These are phyloP conservation scores for Fusarium oligoseptatum DNA, from an alignment of 2,329 filamentous ascomycete species.

Conservation along the genomic window DNA sequence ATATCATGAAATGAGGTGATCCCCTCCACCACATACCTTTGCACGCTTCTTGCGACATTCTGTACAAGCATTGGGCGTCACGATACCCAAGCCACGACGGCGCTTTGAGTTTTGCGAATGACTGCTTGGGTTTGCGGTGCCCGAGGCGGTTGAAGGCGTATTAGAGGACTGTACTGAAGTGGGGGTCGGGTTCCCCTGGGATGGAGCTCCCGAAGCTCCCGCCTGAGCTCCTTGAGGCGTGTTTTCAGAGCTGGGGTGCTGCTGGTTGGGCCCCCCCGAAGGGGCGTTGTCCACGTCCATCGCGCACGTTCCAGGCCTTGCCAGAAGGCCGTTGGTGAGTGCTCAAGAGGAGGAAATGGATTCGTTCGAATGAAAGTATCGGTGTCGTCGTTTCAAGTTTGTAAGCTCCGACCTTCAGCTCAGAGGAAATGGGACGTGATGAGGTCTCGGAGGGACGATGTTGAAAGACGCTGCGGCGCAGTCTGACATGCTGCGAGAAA, in stretches of 20 bases:
- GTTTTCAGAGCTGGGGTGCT: conserved; percentile 50
- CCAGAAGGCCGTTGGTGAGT: conserved; percentile 20
- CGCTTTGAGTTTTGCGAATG: conserved; percentile 61
- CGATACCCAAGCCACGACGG: conserved; percentile 66
- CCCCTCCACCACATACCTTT: conserved; percentile 59
- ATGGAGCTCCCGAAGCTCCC: conserved; percentile 39
- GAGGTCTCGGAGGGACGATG: conserved; percentile 37
- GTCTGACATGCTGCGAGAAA: conserved; percentile 46
- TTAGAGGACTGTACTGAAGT: conserved; percentile 47
- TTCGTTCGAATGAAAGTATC: neutral
- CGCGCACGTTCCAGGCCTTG: conserved; percentile 16
- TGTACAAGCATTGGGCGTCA: conserved; percentile 72
- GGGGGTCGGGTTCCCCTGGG: conserved; percentile 50
- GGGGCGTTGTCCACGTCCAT: conserved; percentile 52
- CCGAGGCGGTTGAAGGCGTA: conserved; percentile 42
- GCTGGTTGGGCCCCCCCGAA: conserved; percentile 47
- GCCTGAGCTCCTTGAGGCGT: conserved; percentile 51
- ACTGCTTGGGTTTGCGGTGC: conserved; percentile 33
- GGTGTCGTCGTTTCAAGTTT: conserved; percentile 20
- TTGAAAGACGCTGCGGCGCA: conserved; percentile 37
- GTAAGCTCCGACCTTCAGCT: conserved; percentile 31
- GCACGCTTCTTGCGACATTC: conserved; percentile 73
- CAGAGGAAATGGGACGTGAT: conserved; percentile 28
- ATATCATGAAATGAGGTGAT: neutral
- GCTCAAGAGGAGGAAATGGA: conserved; percentile 1